Percentiles rank a stretch among this genome's conserved stretches.
Evolutionary conservation across 768 basidiomycete genomes (phyloP).

Genomic region (Leccinum obscurum): DNA sequence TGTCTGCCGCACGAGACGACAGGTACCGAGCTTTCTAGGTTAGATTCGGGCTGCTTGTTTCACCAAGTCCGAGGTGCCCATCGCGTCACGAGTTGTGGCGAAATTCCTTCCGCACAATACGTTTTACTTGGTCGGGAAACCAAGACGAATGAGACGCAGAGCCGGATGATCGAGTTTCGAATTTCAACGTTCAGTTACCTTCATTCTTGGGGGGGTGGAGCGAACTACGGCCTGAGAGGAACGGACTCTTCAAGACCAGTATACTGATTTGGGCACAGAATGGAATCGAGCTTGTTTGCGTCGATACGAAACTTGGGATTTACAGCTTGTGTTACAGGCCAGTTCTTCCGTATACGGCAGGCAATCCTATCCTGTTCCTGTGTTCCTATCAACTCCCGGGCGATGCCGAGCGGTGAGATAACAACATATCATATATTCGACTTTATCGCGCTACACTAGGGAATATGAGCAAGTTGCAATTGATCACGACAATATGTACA

Average conservation of each 20-base stretch:
- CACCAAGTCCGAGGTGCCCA: no score
- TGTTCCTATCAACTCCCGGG: slow-evolving; percentile 3
- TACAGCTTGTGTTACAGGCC: not conserved
- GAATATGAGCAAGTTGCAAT: slow-evolving; percentile 29
- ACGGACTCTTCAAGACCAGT: not conserved
- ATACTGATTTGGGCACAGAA: not conserved
- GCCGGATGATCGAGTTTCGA: not conserved
- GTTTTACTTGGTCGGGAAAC: not conserved
- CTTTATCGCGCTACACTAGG: slow-evolving; percentile 24
- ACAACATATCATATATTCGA: slow-evolving; percentile 19
- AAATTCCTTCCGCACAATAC: not conserved
- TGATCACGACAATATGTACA: slow-evolving; percentile 32
- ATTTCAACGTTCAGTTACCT: not conserved
- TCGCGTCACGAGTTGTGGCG: not conserved
- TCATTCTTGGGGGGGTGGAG: not conserved
- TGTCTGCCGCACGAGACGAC: slow-evolving; percentile 1
- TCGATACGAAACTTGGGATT: not conserved
- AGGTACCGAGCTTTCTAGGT: not conserved
- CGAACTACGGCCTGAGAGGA: not conserved
- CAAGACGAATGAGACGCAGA: not conserved
- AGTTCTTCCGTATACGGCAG: not conserved
- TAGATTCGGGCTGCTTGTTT: not conserved
- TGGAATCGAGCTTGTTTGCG: not conserved
- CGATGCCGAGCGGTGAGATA: slow-evolving; percentile 2
- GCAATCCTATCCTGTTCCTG: not conserved